A percentile compares a stretch with the other conserved stretches of the same genome.
Conservation (phyloP, 345 rosid genomes). For the Melaleuca quinquenervia region DNA sequence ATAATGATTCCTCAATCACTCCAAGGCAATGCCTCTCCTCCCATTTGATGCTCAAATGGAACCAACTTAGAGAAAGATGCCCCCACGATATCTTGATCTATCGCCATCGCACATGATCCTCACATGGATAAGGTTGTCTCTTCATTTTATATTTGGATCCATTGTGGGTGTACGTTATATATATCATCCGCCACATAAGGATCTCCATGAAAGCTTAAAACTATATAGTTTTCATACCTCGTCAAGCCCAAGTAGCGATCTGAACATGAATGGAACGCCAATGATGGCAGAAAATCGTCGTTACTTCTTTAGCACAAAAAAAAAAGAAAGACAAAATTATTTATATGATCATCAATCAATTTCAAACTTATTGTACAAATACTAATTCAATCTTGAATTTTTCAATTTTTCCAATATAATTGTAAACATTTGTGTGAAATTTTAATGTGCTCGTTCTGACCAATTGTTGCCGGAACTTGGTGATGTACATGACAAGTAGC, state of each 20-base stretch:
- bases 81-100: not conserved
- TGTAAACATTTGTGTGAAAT: not conserved
- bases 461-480: rapidly evolving
- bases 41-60: not conserved
- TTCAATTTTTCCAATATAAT: not conserved
- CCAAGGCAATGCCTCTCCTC: not conserved
- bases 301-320: not conserved
- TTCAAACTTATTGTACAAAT: no score
- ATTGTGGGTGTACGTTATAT: not conserved
- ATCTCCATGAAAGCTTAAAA: not conserved
- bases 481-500: rapidly evolving
- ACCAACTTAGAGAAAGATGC: not conserved
- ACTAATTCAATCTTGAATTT: rapidly evolving
- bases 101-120: not conserved
- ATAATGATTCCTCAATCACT: not conserved
- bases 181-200: not conserved
- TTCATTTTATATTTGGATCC: not conserved
- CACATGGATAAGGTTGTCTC: not conserved
- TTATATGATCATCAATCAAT: not conserved
- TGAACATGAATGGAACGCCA: not conserved
- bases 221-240: not conserved
- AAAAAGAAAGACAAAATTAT: not conserved
- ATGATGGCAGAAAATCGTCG: not conserved
- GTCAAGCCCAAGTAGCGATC: not conserved
- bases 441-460: not conserved